These are phyloP conservation scores for Podospora pseudopauciseta DNA, from an alignment of 495 filamentous ascomycete species.

Conservation along the genomic window DNA sequence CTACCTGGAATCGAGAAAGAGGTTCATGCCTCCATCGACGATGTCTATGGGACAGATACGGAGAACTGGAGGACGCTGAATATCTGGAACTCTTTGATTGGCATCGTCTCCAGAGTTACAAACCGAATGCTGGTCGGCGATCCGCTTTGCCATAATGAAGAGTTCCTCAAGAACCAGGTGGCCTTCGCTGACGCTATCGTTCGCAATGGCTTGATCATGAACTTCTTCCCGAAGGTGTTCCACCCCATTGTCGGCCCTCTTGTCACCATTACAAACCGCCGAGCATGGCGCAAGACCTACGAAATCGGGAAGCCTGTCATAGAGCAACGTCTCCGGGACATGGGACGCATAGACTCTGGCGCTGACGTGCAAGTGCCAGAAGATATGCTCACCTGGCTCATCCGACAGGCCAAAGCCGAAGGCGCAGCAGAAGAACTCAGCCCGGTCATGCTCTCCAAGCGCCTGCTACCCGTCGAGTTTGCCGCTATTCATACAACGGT, in stretches of 20 bases:
- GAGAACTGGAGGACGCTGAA: constrained; percentile 34
- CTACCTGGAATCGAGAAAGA: constrained; percentile 36
- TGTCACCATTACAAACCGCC: constrained; percentile 28
- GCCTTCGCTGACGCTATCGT: constrained; percentile 34
- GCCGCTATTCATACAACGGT: constrained; percentile 48
- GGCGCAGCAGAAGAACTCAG: constrained; percentile 22
- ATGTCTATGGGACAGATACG: constrained; percentile 29
- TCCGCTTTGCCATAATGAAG: constrained; percentile 26
- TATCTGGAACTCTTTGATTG: constrained; percentile 35
- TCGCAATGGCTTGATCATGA: constrained; percentile 34
- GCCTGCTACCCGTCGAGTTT: constrained; percentile 42
- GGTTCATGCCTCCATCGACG: constrained; percentile 29
- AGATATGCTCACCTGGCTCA: constrained; percentile 37
- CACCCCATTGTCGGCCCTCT: constrained; percentile 34
- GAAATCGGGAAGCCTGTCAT: constrained; percentile 25
- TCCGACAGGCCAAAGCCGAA: constrained; percentile 34
- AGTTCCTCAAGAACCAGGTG: constrained; percentile 31
- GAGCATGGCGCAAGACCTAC: constrained; percentile 29
- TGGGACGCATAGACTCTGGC: constrained; percentile 23
- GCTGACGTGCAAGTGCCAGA: constrained; percentile 30
- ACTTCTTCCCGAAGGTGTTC: constrained; percentile 34
- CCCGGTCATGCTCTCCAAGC: constrained; percentile 28
- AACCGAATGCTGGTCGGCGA: constrained; percentile 34
- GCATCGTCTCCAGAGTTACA: constrained; percentile 31
- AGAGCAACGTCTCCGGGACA: constrained; percentile 29